Conservation (phyloP, 2,329 filamentous ascomycete species). For the Aspergillus flavus region DNA sequence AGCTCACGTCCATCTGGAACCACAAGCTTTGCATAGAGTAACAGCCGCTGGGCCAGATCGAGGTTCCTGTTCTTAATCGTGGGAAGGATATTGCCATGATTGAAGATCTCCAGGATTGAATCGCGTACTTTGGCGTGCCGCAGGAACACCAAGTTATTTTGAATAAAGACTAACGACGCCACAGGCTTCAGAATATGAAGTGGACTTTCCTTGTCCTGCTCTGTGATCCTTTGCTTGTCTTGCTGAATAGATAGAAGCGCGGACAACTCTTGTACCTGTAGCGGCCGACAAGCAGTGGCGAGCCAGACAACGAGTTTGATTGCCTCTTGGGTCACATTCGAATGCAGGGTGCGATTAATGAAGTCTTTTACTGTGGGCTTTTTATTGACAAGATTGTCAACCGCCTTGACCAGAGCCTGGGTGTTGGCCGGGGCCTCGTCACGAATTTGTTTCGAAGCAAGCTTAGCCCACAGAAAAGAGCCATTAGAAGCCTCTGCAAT, state of each 20-base stretch:
- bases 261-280: slow-evolving; percentile 36
- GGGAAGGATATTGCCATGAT: slow-evolving; percentile 34
- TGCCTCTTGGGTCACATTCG: slow-evolving; percentile 32
- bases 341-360: slow-evolving; percentile 30
- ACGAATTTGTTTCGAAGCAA: slow-evolving; percentile 34
- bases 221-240: slow-evolving; percentile 33
- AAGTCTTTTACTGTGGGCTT: slow-evolving; percentile 36
- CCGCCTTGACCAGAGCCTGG: slow-evolving; percentile 30
- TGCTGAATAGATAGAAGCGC: slow-evolving; percentile 33
- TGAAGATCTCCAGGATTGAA: slow-evolving; percentile 33
- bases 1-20: slow-evolving; percentile 35
- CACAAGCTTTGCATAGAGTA: slow-evolving; percentile 37
- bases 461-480: slow-evolving; percentile 45
- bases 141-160: slow-evolving; percentile 39
- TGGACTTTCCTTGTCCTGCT: slow-evolving; percentile 28
- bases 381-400: slow-evolving; percentile 30
- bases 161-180: slow-evolving; percentile 34
- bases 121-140: slow-evolving; percentile 39
- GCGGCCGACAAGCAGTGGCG: slow-evolving; percentile 39
- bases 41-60: slow-evolving; percentile 36
- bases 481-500: slow-evolving; percentile 38
- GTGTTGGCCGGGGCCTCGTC: slow-evolving; percentile 25
- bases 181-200: slow-evolving; percentile 32
- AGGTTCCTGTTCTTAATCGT: slow-evolving; percentile 37
- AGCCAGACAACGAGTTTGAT: slow-evolving; percentile 42